Evolutionary conservation across 148 eudicot genomes (phyloP).

Genomic region (Rhododendron ovatum): DNA sequence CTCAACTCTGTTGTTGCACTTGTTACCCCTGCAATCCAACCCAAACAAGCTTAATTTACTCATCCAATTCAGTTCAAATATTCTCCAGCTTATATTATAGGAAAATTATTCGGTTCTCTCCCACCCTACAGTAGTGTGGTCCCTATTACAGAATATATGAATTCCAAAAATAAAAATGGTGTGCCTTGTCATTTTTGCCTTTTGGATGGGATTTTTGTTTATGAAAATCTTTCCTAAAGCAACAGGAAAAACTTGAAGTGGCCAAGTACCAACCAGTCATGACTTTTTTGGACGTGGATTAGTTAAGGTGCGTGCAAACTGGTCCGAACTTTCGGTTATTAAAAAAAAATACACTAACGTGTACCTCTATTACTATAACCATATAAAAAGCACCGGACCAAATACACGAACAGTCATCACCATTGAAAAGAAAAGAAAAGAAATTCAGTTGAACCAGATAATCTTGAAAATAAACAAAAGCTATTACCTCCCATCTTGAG

Average conservation of each 20-base stretch:
- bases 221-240: neutral
- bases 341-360: too few relatives aligned
- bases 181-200: too few relatives aligned
- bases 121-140: too few relatives aligned
- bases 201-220: too few relatives aligned
- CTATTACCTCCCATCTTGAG: slow-evolving; percentile 83
- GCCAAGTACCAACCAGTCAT: neutral
- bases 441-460: neutral
- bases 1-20: slow-evolving; percentile 68
- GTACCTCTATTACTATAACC: too few relatives aligned
- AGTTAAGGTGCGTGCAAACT: too few relatives aligned
- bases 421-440: neutral
- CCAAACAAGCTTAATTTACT: neutral
- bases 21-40: slow-evolving; percentile 60
- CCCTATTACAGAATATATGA: too few relatives aligned
- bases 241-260: neutral
- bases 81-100: neutral
- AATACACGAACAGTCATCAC: too few relatives aligned
- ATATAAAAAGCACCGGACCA: too few relatives aligned
- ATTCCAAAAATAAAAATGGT: too few relatives aligned
- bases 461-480: neutral
- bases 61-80: neutral
- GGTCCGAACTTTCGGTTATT: too few relatives aligned
- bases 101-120: too few relatives aligned
- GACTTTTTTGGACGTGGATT: neutral